Evolutionary conservation across 352 stramenopile species (phyloP).

Genomic region (Phytophthora pluvialis): DNA sequence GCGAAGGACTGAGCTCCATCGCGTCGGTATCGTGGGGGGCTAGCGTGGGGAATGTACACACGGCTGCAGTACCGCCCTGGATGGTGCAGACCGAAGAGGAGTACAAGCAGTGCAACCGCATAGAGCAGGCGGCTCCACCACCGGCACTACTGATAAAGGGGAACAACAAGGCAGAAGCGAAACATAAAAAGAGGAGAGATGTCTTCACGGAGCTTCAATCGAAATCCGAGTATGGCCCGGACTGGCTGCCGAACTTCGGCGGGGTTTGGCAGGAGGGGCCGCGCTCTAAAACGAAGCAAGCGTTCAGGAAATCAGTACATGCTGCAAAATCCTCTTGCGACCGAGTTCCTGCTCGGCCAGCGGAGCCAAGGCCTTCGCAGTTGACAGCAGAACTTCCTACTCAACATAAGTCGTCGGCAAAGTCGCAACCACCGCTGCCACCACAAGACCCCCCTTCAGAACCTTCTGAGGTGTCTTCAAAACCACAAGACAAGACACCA

Average conservation of each 20-base stretch:
- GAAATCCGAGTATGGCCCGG: conserved; percentile 35
- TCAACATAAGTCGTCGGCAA: not conserved
- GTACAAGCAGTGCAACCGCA: conserved; percentile 65
- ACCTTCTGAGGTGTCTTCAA: not conserved
- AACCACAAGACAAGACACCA: not conserved
- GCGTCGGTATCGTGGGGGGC: conserved; percentile 44
- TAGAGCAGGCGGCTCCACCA: conserved; percentile 14
- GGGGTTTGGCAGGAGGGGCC: conserved; percentile 78
- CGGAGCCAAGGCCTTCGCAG: not conserved
- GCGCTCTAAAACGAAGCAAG: conserved; percentile 60
- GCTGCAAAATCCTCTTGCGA: conserved; percentile 14
- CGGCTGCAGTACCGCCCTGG: conserved; percentile 69
- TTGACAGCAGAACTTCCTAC: not conserved
- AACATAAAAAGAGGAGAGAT: conserved; percentile 26
- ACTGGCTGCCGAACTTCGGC: conserved; percentile 83
- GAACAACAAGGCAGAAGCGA: conserved; percentile 14
- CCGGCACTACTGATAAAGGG: not conserved
- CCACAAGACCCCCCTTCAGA: not conserved
- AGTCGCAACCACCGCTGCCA: not conserved
- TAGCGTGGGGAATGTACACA: conserved; percentile 68
- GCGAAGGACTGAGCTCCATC: conserved; percentile 55
- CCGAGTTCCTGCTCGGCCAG: conserved; percentile 4
- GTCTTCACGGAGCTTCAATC: conserved; percentile 44
- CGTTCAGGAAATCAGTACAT: conserved; percentile 47
- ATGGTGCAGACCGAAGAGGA: conserved; percentile 76